phyloP scores from a whole-genome alignment of 228 moss, liverwort and hornwort species.

The Sphagnum magellanicum region DNA sequence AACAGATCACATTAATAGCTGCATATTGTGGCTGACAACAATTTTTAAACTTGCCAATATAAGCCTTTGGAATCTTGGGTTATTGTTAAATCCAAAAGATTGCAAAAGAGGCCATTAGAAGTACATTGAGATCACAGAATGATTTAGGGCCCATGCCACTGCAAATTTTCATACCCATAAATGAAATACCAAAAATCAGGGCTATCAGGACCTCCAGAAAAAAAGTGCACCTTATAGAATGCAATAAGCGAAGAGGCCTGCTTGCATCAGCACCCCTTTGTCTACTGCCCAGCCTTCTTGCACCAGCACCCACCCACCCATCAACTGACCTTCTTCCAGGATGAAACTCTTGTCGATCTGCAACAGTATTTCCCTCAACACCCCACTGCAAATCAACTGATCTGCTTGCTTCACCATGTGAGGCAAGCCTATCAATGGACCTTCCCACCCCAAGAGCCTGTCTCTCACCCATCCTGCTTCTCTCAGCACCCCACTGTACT shows the following conservation, averaged over 20 bases:
- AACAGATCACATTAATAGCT: too few species aligned
- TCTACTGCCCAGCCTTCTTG: slow-evolving; percentile 15
- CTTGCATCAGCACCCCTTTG: slow-evolving; percentile 32
- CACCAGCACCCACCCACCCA: slow-evolving; percentile 12
- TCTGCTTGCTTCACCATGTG: slow-evolving; percentile 20
- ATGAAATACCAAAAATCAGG: too few species aligned
- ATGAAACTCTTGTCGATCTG: slow-evolving; percentile 14
- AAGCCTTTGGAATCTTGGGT: too few species aligned
- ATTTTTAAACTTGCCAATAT: too few species aligned
- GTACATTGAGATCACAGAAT: too few species aligned
- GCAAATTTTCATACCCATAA: too few species aligned
- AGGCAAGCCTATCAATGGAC: slow-evolving; percentile 25
- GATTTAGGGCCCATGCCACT: too few species aligned
- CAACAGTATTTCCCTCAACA: slow-evolving; percentile 13
- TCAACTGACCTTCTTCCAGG: slow-evolving; percentile 34
- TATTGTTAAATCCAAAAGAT: too few species aligned
- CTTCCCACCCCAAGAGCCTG: slow-evolving; percentile 14
- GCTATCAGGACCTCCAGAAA: neutral
- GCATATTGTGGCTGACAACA: too few species aligned
- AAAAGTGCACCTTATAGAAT: slow-evolving; percentile 32
- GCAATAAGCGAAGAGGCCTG: slow-evolving; percentile 27
- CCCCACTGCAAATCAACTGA: slow-evolving; percentile 29
- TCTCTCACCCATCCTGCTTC: slow-evolving; percentile 9
- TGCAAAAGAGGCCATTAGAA: too few species aligned
- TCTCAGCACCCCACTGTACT: slow-evolving; percentile 10